These are phyloP conservation scores for Macrolepiota dolichaula DNA, from an alignment of 768 basidiomycete genomes.

Conservation along the genomic window DNA sequence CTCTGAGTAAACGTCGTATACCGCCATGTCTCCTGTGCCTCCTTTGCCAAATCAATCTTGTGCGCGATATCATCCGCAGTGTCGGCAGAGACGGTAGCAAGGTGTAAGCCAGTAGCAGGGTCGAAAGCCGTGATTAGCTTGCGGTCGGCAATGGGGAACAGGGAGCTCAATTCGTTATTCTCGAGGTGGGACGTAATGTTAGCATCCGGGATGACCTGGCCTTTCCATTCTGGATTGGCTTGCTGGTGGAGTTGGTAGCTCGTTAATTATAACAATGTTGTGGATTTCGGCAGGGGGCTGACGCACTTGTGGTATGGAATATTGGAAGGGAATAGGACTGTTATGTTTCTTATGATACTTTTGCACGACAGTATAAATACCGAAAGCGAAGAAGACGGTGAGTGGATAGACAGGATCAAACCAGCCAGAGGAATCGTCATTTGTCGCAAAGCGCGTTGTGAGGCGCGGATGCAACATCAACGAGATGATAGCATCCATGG, in stretches of 20 bases:
- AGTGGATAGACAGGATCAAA: constrained; percentile 66
- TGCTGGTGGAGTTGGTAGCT: constrained; percentile 33
- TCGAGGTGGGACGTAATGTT: constrained; percentile 63
- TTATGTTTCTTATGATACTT: constrained; percentile 74
- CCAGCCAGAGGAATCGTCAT: constrained; percentile 37
- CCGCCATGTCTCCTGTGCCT: constrained; percentile 73
- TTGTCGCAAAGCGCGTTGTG: constrained; percentile 45
- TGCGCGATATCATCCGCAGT: constrained; percentile 61
- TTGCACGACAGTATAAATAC: constrained; percentile 76
- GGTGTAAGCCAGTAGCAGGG: constrained; percentile 82
- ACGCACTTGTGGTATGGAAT: constrained; percentile 53
- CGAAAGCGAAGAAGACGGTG: constrained; percentile 67
- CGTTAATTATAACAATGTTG: not conserved
- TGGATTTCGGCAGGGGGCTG: not conserved
- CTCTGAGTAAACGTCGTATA: constrained; percentile 75
- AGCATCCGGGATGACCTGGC: constrained; percentile 52
- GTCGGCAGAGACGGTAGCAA: constrained; percentile 77
- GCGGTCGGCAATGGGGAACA: constrained; percentile 39
- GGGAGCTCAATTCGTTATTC: constrained; percentile 51
- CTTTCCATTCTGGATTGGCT: constrained; percentile 57
- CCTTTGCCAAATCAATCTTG: constrained; percentile 66
- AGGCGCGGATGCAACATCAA: constrained; percentile 53
- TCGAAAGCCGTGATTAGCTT: constrained; percentile 90
- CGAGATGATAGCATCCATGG: constrained; percentile 43
- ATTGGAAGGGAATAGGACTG: constrained; percentile 67